These are phyloP conservation scores for Moricandia moricandioides DNA, from an alignment of 345 rosid genomes.

Conservation along the genomic window DNA sequence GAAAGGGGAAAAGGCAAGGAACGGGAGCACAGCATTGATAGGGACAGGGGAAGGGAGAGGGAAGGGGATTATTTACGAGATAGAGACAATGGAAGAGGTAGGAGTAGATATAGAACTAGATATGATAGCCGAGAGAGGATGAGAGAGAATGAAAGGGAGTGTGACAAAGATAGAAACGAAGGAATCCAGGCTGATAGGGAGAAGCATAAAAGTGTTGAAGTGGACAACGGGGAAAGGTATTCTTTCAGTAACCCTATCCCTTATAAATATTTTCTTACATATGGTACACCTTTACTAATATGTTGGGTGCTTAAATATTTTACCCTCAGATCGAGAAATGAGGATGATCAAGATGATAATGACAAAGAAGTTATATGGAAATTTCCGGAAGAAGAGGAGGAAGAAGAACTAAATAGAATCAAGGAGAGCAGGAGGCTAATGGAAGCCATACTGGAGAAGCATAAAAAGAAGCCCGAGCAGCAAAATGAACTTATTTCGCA, in stretches of 20 bases:
- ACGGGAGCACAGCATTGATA: conserved; percentile 46
- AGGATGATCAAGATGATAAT: conserved; percentile 60
- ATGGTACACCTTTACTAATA: background rate
- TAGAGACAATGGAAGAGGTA: conserved; percentile 40
- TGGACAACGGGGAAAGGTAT: conserved; percentile 48
- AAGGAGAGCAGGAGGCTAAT: conserved; percentile 86
- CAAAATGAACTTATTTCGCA: conserved; percentile 36
- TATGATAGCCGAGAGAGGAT: conserved; percentile 39
- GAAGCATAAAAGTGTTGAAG: conserved; percentile 36
- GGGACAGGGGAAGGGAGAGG: conserved; percentile 48
- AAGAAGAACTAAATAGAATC: conserved; percentile 77
- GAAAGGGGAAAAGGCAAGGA: conserved; percentile 46
- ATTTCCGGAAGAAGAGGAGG: conserved; percentile 64
- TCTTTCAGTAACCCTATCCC: background rate
- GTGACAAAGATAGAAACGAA: conserved; percentile 45
- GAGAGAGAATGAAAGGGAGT: conserved; percentile 44
- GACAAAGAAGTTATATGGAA: conserved; percentile 58
- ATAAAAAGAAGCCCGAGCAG: conserved; percentile 58
- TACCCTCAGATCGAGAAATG: conserved; percentile 45
- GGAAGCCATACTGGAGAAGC: conserved; percentile 74
- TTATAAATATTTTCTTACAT: background rate
- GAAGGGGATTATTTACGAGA: conserved; percentile 30
- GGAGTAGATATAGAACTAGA: conserved; percentile 48
- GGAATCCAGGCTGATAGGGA: conserved; percentile 41
- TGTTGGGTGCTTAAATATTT: conserved; percentile 14